Evolutionary conservation across 2,329 filamentous ascomycete genomes (phyloP).

Genomic region (Colletotrichum theobromicola): DNA sequence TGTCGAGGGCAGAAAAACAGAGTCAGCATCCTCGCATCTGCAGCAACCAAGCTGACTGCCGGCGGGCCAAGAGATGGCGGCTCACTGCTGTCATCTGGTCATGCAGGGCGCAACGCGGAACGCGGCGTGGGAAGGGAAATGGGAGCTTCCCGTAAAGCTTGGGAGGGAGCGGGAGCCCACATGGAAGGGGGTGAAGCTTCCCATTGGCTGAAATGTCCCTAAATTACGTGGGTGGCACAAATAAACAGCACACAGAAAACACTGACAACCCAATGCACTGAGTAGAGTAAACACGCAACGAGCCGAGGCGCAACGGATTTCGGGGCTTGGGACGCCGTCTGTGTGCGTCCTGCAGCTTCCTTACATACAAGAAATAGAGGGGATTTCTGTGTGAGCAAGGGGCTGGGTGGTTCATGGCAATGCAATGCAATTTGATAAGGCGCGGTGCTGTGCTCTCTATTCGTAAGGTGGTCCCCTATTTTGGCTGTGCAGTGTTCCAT

Average conservation of each 20-base stretch:
- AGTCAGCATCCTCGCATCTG: not conserved
- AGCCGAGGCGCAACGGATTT: conserved; percentile 18
- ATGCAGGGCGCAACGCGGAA: not conserved
- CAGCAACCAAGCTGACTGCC: not conserved
- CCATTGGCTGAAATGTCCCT: not conserved
- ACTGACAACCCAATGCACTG: not conserved
- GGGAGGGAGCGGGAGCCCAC: not conserved
- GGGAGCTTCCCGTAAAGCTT: not conserved
- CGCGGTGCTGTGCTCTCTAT: not conserved
- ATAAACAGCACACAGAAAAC: not conserved
- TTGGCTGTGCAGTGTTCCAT: too few species aligned
- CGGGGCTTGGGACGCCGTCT: not conserved
- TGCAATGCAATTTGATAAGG: not conserved
- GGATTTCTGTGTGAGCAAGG: not conserved
- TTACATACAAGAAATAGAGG: not conserved
- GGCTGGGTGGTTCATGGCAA: not conserved
- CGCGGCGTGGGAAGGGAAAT: not conserved
- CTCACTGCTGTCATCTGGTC: not conserved
- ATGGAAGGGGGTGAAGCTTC: not conserved
- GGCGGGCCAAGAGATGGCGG: conserved; percentile 6
- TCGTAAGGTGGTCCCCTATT: not conserved
- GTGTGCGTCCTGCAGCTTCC: not conserved
- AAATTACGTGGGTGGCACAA: conserved; percentile 3
- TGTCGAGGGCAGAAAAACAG: not conserved
- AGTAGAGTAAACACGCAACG: not conserved